Percentiles rank a stretch among this genome's conserved stretches.
These are phyloP conservation scores for Barnettozyma populi DNA, from an alignment of 805 yeast genomes.

Conservation along the genomic window DNA sequence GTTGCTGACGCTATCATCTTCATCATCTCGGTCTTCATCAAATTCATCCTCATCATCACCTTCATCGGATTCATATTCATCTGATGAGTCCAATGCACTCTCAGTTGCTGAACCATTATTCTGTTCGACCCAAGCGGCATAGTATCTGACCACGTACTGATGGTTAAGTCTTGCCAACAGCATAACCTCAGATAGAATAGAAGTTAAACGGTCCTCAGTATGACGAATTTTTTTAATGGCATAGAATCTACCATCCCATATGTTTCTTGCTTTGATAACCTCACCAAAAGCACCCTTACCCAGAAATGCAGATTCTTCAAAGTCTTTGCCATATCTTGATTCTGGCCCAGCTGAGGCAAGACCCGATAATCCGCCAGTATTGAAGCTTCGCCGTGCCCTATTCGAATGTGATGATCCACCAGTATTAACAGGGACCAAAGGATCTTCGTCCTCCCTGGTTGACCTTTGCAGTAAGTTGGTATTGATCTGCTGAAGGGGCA, in stretches of 20 bases:
- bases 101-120: slow-evolving; percentile 32
- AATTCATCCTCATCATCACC: slow-evolving; percentile 6
- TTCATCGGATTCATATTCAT: slow-evolving; percentile 12
- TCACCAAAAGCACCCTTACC: slow-evolving; percentile 98
- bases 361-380: slow-evolving; percentile 32
- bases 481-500: slow-evolving; percentile 46
- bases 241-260: slow-evolving; percentile 89
- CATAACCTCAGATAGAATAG: slow-evolving; percentile 86
- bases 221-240: slow-evolving; percentile 92
- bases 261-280: slow-evolving; percentile 93
- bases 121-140: slow-evolving; percentile 96
- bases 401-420: slow-evolving; percentile 18
- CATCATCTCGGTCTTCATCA: slow-evolving; percentile 5
- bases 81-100: slow-evolving; percentile 27
- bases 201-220: slow-evolving; percentile 69
- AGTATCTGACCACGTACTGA: slow-evolving; percentile 92
- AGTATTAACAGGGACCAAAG: slow-evolving; percentile 25
- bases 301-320: slow-evolving; percentile 85
- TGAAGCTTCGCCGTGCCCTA: slow-evolving; percentile 35
- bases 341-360: slow-evolving; percentile 21
- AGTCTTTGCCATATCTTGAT: slow-evolving; percentile 86
- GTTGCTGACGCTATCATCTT: slow-evolving; percentile 2
- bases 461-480: slow-evolving; percentile 20
- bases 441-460: slow-evolving; percentile 12
- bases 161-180: slow-evolving; percentile 87